Percentiles rank a stretch among this genome's conserved stretches.
These are phyloP conservation scores for Aspergillus sp. DNA, from an alignment of 2,329 filamentous ascomycete species.

Conservation along the genomic window DNA sequence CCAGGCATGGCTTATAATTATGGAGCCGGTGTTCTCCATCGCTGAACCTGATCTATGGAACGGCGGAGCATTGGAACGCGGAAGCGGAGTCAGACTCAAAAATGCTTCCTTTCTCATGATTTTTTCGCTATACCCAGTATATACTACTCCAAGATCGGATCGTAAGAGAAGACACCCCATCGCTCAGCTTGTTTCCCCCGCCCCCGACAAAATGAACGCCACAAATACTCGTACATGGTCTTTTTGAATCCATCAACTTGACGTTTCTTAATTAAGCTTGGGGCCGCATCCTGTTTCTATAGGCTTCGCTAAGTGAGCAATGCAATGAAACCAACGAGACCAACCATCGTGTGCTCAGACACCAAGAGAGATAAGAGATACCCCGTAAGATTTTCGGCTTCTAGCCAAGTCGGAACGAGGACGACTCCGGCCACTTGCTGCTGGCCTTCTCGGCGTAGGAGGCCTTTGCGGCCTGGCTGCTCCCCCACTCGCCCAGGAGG, in stretches of 20 bases:
- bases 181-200: neutral
- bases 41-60: neutral
- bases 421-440: slow-evolving; percentile 43
- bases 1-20: neutral
- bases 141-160: slow-evolving; percentile 12
- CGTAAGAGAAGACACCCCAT: neutral
- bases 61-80: neutral
- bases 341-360: neutral
- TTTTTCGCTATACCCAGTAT: slow-evolving; percentile 22
- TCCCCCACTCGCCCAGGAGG: slow-evolving; percentile 53
- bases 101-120: neutral
- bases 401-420: slow-evolving; percentile 34
- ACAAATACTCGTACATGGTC: slow-evolving; percentile 7
- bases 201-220: neutral
- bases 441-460: slow-evolving; percentile 47
- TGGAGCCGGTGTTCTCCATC: neutral
- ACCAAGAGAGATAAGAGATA: neutral
- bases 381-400: neutral
- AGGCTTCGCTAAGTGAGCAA: slow-evolving; percentile 3
- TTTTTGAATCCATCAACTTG: neutral
- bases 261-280: neutral
- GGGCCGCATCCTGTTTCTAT: slow-evolving; percentile 3
- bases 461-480: slow-evolving; percentile 49
- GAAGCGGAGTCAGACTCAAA: neutral
- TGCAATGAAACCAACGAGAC: slow-evolving; percentile 3